These are phyloP conservation scores for Raphanus sativus DNA, from an alignment of 345 rosid species.

Conservation along the genomic window DNA sequence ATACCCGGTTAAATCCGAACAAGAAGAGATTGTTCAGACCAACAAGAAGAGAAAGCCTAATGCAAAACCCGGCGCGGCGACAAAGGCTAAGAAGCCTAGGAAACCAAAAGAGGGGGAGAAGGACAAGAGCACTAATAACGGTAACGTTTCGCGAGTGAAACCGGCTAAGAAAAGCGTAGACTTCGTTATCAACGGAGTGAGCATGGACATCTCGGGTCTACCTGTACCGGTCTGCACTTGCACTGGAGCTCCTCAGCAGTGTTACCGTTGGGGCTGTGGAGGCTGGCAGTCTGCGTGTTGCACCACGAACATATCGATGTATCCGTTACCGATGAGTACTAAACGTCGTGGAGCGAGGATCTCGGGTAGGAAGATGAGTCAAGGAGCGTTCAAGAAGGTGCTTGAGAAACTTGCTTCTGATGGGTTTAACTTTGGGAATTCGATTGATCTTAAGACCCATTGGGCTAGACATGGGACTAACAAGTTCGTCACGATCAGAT, in stretches of 20 bases:
- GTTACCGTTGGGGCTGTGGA: constrained; percentile 96
- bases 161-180: constrained; percentile 81
- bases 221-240: constrained; percentile 92
- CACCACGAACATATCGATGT: constrained; percentile 78
- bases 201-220: constrained; percentile 75
- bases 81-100: constrained; percentile 68
- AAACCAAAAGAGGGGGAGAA: constrained; percentile 56
- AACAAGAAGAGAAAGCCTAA: constrained; percentile 71
- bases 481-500: constrained; percentile 94
- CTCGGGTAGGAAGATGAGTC: constrained; percentile 96
- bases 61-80: constrained; percentile 50
- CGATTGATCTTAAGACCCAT: constrained; percentile 81
- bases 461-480: constrained; percentile 99
- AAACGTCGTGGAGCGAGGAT: constrained; percentile 88
- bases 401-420: constrained; percentile 82
- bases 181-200: constrained; percentile 72
- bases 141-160: constrained; percentile 42
- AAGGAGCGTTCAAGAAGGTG: constrained; percentile 92
- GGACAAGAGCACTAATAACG: background rate
- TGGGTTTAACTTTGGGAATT: constrained; percentile 68
- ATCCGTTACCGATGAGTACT: constrained; percentile 93
- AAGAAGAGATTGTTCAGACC: constrained; percentile 52
- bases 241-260: constrained; percentile 82
- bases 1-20: constrained; percentile 45
- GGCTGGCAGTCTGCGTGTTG: constrained; percentile 99